Conservation (phyloP, 805 yeast species). For the Blastobotrys americana region DNA sequence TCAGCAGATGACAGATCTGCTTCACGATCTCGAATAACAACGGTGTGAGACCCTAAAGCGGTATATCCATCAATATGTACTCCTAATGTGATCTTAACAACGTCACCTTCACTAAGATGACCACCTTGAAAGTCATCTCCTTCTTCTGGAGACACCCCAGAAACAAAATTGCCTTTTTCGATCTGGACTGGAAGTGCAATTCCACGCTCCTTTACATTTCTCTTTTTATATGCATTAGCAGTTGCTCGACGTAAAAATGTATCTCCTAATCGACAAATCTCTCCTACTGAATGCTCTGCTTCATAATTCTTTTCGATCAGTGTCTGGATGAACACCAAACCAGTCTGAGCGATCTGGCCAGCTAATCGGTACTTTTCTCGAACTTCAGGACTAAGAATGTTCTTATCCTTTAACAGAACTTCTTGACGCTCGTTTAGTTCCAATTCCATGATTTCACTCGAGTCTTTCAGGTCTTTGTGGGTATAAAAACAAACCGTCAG, state of each 20-base stretch:
- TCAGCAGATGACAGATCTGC: conserved; percentile 37
- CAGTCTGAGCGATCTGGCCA: conserved; percentile 82
- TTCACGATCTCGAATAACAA: conserved; percentile 56
- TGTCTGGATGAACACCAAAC: conserved; percentile 50
- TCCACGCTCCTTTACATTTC: conserved; percentile 61
- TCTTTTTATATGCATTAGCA: conserved; percentile 48
- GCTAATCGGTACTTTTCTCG: conserved; percentile 81
- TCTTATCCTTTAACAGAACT: conserved; percentile 56
- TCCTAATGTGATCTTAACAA: conserved; percentile 78
- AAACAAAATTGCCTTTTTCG: conserved; percentile 70
- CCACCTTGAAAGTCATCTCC: conserved; percentile 33
- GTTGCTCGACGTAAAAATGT: conserved; percentile 58
- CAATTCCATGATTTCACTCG: conserved; percentile 12
- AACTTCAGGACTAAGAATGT: conserved; percentile 52
- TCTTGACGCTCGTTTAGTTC: conserved; percentile 19
- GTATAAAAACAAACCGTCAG: not conserved
- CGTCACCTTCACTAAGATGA: conserved; percentile 64
- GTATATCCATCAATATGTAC: conserved; percentile 96
- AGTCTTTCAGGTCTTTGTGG: not conserved
- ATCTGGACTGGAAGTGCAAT: conserved; percentile 87
- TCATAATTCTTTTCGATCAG: conserved; percentile 11
- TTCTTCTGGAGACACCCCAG: conserved; percentile 78
- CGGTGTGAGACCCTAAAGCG: conserved; percentile 75
- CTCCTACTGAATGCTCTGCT: conserved; percentile 31
- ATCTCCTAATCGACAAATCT: conserved; percentile 79